Percentiles rank a stretch among this genome's conserved stretches.
phyloP scores from a whole-genome alignment of 441 rosid genomes.

The Pelargonium fulgidum region DNA sequence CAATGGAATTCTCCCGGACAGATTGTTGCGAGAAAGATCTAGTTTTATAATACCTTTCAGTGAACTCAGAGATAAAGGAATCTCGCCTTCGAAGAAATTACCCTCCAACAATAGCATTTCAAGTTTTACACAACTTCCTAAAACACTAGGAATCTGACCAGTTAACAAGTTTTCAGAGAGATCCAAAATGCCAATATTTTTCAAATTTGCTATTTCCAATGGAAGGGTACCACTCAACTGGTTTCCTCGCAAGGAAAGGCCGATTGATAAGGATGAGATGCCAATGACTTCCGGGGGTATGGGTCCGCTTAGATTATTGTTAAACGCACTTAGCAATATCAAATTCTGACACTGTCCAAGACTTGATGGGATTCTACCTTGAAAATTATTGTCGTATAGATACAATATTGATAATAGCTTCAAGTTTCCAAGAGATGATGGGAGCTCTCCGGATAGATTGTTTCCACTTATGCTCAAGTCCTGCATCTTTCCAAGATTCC shows the following conservation, averaged over 20 bases:
- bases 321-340: too few relatives aligned
- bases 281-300: slow-evolving; percentile 14
- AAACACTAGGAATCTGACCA: slow-evolving; percentile 19
- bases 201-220: slow-evolving; percentile 2
- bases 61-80: slow-evolving; percentile 16
- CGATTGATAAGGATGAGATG: not conserved
- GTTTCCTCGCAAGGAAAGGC: not conserved
- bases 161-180: slow-evolving; percentile 16
- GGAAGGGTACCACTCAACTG: slow-evolving; percentile 18
- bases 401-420: not conserved
- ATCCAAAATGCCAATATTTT: not conserved
- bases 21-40: slow-evolving; percentile 22
- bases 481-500: too few relatives aligned
- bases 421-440: slow-evolving; percentile 16
- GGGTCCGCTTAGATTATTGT: slow-evolving; percentile 15
- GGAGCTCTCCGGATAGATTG: slow-evolving; percentile 13
- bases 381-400: not conserved
- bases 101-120: slow-evolving; percentile 17
- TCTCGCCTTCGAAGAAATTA: slow-evolving; percentile 24
- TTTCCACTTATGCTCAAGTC: too few relatives aligned
- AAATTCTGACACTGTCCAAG: slow-evolving; percentile 13
- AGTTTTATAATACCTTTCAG: slow-evolving; percentile 18
- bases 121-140: slow-evolving; percentile 17
- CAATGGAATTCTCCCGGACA: slow-evolving; percentile 22
- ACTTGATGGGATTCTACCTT: slow-evolving; percentile 15